A percentile compares a stretch with the other conserved stretches of the same genome.
Evolutionary conservation across 805 yeast genomes (phyloP).

Genomic region (Blastobotrys peoriensis): DNA sequence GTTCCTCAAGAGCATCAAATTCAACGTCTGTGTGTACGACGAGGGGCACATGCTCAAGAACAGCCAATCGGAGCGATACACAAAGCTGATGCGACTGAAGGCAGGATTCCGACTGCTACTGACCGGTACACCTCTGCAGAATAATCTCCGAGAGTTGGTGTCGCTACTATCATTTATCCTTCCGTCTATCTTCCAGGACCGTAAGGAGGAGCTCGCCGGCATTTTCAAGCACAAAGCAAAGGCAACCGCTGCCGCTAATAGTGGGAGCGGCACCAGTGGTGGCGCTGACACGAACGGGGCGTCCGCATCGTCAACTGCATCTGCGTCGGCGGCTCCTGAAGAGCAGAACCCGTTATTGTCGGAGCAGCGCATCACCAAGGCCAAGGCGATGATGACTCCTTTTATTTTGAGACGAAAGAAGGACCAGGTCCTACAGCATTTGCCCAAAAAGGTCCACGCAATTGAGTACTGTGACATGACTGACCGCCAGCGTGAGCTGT

Average conservation of each 20-base stretch:
- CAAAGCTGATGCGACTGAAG: conserved; percentile 73
- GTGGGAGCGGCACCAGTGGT: too few species aligned
- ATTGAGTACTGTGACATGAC: conserved; percentile 63
- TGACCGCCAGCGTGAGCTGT: conserved; percentile 49
- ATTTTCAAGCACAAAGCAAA: conserved; percentile 84
- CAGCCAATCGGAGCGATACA: conserved; percentile 79
- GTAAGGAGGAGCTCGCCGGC: conserved; percentile 72
- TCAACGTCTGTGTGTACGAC: conserved; percentile 88
- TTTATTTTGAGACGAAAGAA: conserved; percentile 89
- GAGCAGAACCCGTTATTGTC: conserved; percentile 77
- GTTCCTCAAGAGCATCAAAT: conserved; percentile 65
- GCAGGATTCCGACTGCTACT: conserved; percentile 81
- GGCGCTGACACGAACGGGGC: conserved; percentile 14
- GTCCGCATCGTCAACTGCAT: neutral
- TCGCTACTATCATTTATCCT: conserved; percentile 86
- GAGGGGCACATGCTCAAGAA: conserved; percentile 98
- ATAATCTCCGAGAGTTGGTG: conserved; percentile 83
- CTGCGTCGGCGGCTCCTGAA: too few species aligned
- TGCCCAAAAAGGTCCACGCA: conserved; percentile 69
- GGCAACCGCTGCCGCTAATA: conserved; percentile 42
- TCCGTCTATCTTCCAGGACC: conserved; percentile 74
- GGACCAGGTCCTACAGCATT: conserved; percentile 82
- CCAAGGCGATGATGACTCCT: conserved; percentile 98
- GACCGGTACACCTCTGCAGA: conserved; percentile 97
- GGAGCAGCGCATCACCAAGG: conserved; percentile 85